Evolutionary conservation across 1,284 basidiomycete species (phyloP), one percentile per base, ranked within the genome.

Genomic region (Ganoderma lingzhi): DNA sequence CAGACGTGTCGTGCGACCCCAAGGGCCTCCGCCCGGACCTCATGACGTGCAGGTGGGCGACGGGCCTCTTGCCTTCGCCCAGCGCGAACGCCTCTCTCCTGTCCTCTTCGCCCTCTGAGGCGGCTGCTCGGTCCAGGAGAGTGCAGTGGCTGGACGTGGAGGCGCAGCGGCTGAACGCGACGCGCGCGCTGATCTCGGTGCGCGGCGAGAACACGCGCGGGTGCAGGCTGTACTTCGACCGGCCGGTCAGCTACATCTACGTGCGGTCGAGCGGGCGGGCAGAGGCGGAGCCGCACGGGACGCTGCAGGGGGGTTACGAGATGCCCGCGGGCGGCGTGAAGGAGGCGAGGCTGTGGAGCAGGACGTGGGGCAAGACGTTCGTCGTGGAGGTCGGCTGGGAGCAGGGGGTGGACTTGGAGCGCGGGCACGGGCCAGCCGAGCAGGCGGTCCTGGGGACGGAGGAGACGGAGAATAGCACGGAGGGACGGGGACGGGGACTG

Each of bases 351-450:
- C 79, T 94, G 17, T 94, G 90, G 91, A 91, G 88, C 68, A 84
- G 93, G 37, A 84, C 83, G n/a, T 94, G 92, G 88, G 88, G 84
- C 15, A 83, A 83, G 70, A 80, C 78, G 71, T 92, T 92, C 71
- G 83, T 83, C 41, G 87, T 92, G 30, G 85, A 88, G 71, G 79
- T 88, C 42, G 80, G 82, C 53, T 85, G 85, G 85, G 92, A 44
- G 83, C 56, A 66, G 51, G 68, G 64, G 9, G 68, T 66, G 6
- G 71, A 48, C 62, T 3, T 67, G 68, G 0, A 61, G 75, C 41
- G 66, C 73, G 70, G 79, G 73, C 39, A 64, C 67, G 62, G 48
- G 23, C 48, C 2, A 12, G 48, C 48, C 9, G 48, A 8, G 23
- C 48, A 28, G 53, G 14, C 15, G 30, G 30, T 32, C 14, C 8